Percentiles rank a stretch among this genome's conserved stretches.
Evolutionary conservation across 768 basidiomycete genomes (phyloP).

Genomic region (Rhodosporidiobolus odoratus): DNA sequence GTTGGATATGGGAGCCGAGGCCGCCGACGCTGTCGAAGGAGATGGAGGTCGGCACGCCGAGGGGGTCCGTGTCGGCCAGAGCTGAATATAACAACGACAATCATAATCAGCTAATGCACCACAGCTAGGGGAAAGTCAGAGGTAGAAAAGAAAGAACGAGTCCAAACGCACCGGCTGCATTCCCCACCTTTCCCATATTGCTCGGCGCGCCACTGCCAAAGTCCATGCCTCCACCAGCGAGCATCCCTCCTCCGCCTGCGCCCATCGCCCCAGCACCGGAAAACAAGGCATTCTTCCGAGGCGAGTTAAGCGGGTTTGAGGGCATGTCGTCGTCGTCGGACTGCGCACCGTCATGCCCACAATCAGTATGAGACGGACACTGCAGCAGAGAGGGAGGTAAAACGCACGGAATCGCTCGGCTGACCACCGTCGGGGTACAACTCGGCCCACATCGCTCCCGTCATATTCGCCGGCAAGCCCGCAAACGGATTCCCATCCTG

Average conservation of each 20-base stretch:
- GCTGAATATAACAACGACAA: constrained; percentile 10
- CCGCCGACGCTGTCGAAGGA: constrained; percentile 97
- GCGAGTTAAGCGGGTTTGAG: constrained; percentile 20
- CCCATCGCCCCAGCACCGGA: constrained; percentile 24
- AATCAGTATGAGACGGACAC: background rate
- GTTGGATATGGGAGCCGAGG: constrained; percentile 90
- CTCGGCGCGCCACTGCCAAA: constrained; percentile 33
- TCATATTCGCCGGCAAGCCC: constrained; percentile 34
- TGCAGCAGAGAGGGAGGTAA: background rate
- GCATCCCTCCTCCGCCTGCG: constrained; percentile 25
- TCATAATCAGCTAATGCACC: background rate
- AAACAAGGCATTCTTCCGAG: constrained; percentile 32
- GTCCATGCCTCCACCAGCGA: constrained; percentile 39
- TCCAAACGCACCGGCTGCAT: constrained; percentile 17
- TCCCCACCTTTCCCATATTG: constrained; percentile 40
- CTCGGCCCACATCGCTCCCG: constrained; percentile 33
- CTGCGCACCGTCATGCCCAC: background rate
- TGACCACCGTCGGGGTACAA: constrained; percentile 33
- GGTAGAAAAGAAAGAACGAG: background rate
- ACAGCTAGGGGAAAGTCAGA: no score
- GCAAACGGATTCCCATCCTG: constrained; percentile 35
- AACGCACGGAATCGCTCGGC: constrained; percentile 33
- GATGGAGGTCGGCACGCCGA: constrained; percentile 85
- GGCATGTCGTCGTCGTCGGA: constrained; percentile 41
- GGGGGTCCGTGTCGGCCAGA: constrained; percentile 87